Percentiles rank a stretch among this genome's conserved stretches.
Conservation (phyloP, 176 grass and related monocot species). For the Oryza glumipatula region DNA sequence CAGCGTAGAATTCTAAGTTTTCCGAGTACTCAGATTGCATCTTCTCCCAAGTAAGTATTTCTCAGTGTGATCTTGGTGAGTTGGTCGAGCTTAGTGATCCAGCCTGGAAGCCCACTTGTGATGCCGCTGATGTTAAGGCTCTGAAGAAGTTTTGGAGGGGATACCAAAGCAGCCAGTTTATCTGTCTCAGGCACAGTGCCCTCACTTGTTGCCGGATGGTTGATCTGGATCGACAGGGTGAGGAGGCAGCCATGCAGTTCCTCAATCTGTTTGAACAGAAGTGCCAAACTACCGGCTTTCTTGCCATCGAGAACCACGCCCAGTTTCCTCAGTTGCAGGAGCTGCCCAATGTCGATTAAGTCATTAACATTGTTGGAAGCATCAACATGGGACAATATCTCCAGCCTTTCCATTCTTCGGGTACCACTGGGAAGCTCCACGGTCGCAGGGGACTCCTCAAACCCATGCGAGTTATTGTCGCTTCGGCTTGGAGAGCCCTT, state of each 20-base stretch:
- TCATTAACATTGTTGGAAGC: background rate
- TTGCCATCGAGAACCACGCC: background rate
- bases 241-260: background rate
- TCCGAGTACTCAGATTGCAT: background rate
- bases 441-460: background rate
- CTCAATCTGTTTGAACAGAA: background rate
- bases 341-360: background rate
- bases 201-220: background rate
- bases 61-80: constrained; percentile 33
- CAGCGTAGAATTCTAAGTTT: background rate
- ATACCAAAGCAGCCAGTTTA: background rate
- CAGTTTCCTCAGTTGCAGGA: constrained; percentile 8
- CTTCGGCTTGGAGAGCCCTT: background rate
- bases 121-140: constrained; percentile 20
- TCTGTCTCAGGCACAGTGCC: too few relatives aligned
- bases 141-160: constrained; percentile 1
- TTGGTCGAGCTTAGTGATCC: background rate
- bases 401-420: background rate
- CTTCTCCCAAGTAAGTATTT: background rate
- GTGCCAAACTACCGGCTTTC: background rate
- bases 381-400: constrained; percentile 9
- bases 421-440: background rate
- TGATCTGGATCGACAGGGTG: background rate
- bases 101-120: background rate
- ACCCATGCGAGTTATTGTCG: background rate